Percentiles rank a stretch among this genome's conserved stretches.
Evolutionary conservation across 2,329 filamentous ascomycete genomes (phyloP).

Genomic region (Cordyceps farinosa): DNA sequence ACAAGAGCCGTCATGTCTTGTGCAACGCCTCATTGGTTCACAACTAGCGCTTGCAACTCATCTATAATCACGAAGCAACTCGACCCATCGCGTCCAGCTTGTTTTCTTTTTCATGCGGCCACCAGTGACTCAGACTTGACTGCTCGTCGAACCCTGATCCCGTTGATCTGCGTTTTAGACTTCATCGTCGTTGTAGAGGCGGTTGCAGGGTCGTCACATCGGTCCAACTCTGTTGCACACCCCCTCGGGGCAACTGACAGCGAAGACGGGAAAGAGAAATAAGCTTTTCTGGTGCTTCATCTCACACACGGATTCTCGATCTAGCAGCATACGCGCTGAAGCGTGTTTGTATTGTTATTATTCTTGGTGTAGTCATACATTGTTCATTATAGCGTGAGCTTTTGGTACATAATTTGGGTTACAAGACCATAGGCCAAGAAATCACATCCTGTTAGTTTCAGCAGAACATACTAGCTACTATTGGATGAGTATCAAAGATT

Average conservation of each 20-base stretch:
- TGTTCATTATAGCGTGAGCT: constrained; percentile 9
- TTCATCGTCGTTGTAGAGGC: not conserved
- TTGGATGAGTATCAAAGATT: not conserved
- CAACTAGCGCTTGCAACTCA: not conserved
- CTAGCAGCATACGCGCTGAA: not conserved
- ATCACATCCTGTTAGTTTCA: not conserved
- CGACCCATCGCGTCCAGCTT: not conserved
- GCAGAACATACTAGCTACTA: not conserved
- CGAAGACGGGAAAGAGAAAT: not conserved
- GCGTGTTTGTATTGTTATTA: not conserved
- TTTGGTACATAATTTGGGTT: constrained; percentile 4
- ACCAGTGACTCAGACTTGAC: not conserved
- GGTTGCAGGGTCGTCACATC: constrained; percentile 2
- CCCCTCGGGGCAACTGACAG: not conserved
- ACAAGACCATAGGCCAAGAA: constrained; percentile 3
- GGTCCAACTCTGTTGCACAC: constrained; percentile 2
- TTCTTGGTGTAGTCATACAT: constrained; percentile 2
- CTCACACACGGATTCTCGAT: not conserved
- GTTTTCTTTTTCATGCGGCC: too few species aligned
- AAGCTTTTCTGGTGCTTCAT: not conserved
- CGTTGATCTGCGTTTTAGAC: not conserved
- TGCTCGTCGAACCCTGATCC: not conserved
- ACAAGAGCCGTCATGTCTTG: not conserved
- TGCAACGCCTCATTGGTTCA: not conserved
- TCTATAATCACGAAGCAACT: not conserved